Evolutionary conservation across 768 basidiomycete species (phyloP).

Genomic region (Bullera alba): DNA sequence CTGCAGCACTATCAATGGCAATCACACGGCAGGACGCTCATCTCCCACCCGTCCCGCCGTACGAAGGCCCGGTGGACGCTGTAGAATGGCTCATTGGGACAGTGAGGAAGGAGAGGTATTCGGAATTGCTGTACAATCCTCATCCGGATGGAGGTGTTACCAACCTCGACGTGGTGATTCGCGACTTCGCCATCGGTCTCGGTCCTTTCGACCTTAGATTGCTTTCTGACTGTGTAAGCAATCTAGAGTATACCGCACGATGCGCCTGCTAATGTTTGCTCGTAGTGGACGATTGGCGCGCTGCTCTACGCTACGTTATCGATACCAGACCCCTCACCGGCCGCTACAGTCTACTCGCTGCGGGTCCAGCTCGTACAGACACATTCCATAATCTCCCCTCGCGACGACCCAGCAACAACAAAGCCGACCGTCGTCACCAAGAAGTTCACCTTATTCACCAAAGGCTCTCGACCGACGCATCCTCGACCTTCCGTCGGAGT

Average conservation of each 20-base stretch:
- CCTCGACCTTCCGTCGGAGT: background rate
- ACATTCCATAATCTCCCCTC: slow-evolving; percentile 10
- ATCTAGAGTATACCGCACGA: background rate
- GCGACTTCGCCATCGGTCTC: slow-evolving; percentile 1
- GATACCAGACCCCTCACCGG: slow-evolving; percentile 11
- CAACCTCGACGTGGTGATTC: slow-evolving; percentile 16
- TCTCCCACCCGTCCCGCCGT: slow-evolving; percentile 1
- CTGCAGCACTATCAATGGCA: background rate
- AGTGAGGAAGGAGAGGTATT: slow-evolving; percentile 1
- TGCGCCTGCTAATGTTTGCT: no score
- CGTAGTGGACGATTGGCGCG: slow-evolving; percentile 25
- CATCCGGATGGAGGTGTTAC: slow-evolving; percentile 11
- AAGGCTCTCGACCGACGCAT: slow-evolving; percentile 1
- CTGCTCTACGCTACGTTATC: slow-evolving; percentile 7
- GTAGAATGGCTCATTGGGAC: slow-evolving; percentile 11
- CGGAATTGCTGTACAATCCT: slow-evolving; percentile 9
- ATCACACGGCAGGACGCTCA: slow-evolving; percentile 7
- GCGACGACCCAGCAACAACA: slow-evolving; percentile 11
- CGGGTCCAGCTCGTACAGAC: slow-evolving; percentile 17
- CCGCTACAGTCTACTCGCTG: slow-evolving; percentile 20
- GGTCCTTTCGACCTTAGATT: slow-evolving; percentile 10
- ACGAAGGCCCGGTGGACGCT: background rate
- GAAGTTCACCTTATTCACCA: background rate
- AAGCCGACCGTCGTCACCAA: slow-evolving; percentile 2
- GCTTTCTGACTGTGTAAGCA: slow-evolving; percentile 11